These are phyloP conservation scores for Gloeostereum incarnatum DNA, from an alignment of 768 basidiomycete genomes.

Conservation along the genomic window DNA sequence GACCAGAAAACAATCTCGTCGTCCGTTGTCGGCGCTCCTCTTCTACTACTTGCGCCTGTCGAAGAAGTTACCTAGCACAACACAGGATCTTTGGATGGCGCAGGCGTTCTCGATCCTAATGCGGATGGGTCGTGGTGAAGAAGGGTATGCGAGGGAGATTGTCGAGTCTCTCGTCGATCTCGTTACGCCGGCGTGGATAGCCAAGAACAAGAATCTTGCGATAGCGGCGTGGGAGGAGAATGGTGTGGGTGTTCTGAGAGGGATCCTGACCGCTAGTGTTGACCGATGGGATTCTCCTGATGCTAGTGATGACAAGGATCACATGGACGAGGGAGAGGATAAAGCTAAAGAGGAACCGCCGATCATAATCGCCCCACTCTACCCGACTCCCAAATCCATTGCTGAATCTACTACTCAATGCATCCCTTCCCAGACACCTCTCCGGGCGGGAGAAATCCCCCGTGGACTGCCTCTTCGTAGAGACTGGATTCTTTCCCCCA, in stretches of 20 bases:
- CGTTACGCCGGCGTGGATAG: constrained; percentile 32
- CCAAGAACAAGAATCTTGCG: constrained; percentile 25
- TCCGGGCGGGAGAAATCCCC: constrained; percentile 5
- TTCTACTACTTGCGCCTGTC: constrained; percentile 50
- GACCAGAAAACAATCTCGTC: constrained; percentile 13
- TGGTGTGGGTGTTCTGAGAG: constrained; percentile 40
- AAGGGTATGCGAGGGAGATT: constrained; percentile 40
- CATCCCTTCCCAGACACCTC: constrained; percentile 17
- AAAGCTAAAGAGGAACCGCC: background rate
- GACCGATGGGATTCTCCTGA: constrained; percentile 1
- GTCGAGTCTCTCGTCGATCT: constrained; percentile 27
- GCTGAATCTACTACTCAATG: constrained; percentile 45
- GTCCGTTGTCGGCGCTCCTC: constrained; percentile 49
- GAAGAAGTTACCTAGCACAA: constrained; percentile 41
- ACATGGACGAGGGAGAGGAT: background rate
- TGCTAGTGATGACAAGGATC: too few relatives aligned
- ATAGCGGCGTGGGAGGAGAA: constrained; percentile 38
- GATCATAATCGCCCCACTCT: constrained; percentile 36
- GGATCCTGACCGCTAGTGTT: constrained; percentile 46
- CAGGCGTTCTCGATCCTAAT: constrained; percentile 51
- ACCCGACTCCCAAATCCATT: constrained; percentile 46
- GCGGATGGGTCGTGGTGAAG: constrained; percentile 66
- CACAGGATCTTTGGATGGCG: constrained; percentile 54
- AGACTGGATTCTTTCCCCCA: constrained; percentile 63
- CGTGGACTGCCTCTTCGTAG: constrained; percentile 36